Base-by-base conservation (phyloP, 768 basidiomycete genomes). In the Galerina sulciceps region DNA sequence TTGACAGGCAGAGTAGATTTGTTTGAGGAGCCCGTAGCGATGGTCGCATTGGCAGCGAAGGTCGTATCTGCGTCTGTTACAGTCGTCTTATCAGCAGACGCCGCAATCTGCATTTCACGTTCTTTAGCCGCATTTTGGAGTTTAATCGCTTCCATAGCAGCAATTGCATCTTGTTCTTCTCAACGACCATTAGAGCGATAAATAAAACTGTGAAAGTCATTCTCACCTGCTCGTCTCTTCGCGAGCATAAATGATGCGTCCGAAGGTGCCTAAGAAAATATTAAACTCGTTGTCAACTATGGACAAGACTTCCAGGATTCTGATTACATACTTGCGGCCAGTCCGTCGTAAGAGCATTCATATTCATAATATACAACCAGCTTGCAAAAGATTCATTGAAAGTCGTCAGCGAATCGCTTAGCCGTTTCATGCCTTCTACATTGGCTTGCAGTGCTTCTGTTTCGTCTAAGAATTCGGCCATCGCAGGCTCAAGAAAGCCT, bases 381-480 rank as follows among this genome's bases (percentile, higher is more conserved):
- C 91, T 93, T 13, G 95, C 91, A 67, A 98, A 96, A 13, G 87
- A 86, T 73, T 98, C 95, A 70, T 97, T 97, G 79, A 96, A 96
- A 4, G 85, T 87, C 13, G 85, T 83, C 52, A 98, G 80, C 17
- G 91, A 87, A 45, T 88, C 80, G 71, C 88, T 87, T 61, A 98
- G 82, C 22, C 80, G 77, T 60, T 83, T 83, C 67, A 98, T 80
- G 20, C 82, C 83, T 61, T 90, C 85, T 10, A 92, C 74, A 71
- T 95, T 95, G 9, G 84, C 76, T 50, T 91, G 88, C 10, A 97
- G 80, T 0, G 85, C 78, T 52, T 95, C 93, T 2, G 88, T 86
- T 76, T 98, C 95, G 75, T 98, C 95, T 15, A 90, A 80, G 55
- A 98, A 86, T 68, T 96, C 95, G 1, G 88, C 76, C 73, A 98